Evolutionary conservation across 257 asterid species (phyloP).

Genomic region (Ilex aquifolium): DNA sequence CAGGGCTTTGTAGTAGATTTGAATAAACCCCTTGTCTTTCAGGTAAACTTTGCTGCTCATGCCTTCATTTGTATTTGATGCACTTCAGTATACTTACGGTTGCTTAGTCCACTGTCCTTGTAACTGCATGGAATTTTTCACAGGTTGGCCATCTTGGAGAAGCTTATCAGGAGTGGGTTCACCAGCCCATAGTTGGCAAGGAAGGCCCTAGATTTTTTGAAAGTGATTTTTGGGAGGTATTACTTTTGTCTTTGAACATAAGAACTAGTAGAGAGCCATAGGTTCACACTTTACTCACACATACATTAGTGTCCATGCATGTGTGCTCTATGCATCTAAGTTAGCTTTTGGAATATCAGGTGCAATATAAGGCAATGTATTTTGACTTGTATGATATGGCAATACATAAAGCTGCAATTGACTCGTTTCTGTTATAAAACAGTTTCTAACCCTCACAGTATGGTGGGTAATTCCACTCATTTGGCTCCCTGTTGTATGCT

Average conservation of each 20-base stretch:
- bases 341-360: too few species aligned
- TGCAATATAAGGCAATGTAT: too few species aligned
- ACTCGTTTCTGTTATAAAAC: conserved; percentile 20
- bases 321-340: too few species aligned
- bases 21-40: conserved; percentile 78
- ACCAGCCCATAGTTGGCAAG: conserved; percentile 81
- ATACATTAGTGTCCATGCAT: too few species aligned
- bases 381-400: not conserved
- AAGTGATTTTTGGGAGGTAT: conserved; percentile 81
- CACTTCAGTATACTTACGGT: not conserved
- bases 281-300: too few species aligned
- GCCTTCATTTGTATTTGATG: not conserved
- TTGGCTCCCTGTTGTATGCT: conserved; percentile 77
- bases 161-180: conserved; percentile 89
- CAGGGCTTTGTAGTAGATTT: conserved; percentile 67
- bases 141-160: conserved; percentile 97
- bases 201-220: conserved; percentile 87
- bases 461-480: conserved; percentile 87
- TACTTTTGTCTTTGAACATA: not conserved
- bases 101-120: conserved; percentile 3
- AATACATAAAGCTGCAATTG: conserved; percentile 3
- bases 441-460: conserved; percentile 63
- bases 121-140: not conserved
- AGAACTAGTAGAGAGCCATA: too few species aligned
- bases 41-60: conserved; percentile 32